These are phyloP conservation scores for Sporothrix brunneoviolacea DNA, from an alignment of 2,329 filamentous ascomycete genomes.

Conservation along the genomic window DNA sequence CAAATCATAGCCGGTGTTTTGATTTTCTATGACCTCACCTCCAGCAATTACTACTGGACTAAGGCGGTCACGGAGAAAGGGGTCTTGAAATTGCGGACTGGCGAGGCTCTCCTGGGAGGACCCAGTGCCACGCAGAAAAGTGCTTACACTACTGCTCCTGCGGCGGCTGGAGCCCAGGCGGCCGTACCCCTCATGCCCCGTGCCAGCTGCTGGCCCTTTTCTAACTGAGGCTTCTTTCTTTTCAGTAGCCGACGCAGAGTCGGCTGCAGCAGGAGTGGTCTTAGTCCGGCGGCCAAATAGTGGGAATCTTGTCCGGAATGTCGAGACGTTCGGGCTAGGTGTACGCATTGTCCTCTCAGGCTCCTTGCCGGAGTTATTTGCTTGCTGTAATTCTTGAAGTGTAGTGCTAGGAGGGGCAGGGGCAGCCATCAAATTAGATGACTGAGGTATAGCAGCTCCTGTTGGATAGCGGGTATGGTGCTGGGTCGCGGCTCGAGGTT, in stretches of 20 bases:
- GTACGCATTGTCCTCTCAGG: conserved; percentile 30
- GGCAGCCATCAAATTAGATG: neutral
- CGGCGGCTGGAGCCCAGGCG: conserved; percentile 55
- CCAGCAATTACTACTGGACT: conserved; percentile 61
- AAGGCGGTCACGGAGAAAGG: conserved; percentile 55
- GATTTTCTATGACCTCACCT: conserved; percentile 55
- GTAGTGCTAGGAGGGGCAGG: conserved; percentile 1
- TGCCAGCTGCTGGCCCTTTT: conserved; percentile 84
- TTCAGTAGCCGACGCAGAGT: conserved; percentile 40
- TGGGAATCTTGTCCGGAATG: conserved; percentile 61
- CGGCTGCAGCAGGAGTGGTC: conserved; percentile 43
- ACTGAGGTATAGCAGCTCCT: neutral
- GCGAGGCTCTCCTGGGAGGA: conserved; percentile 47
- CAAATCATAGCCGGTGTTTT: conserved; percentile 46
- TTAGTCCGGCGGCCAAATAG: conserved; percentile 72
- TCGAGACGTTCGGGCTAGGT: conserved; percentile 51
- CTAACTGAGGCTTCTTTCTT: conserved; percentile 53
- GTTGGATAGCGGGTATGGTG: neutral
- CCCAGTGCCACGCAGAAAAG: conserved; percentile 37
- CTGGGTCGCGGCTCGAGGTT: conserved; percentile 18
- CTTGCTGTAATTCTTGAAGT: conserved; percentile 10
- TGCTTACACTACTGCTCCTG: conserved; percentile 55
- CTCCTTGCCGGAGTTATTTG: conserved; percentile 1
- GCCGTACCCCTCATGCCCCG: conserved; percentile 83
- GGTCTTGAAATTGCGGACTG: conserved; percentile 40